These are phyloP conservation scores for Candida gorgasii DNA, from an alignment of 805 yeast genomes.

Conservation along the genomic window DNA sequence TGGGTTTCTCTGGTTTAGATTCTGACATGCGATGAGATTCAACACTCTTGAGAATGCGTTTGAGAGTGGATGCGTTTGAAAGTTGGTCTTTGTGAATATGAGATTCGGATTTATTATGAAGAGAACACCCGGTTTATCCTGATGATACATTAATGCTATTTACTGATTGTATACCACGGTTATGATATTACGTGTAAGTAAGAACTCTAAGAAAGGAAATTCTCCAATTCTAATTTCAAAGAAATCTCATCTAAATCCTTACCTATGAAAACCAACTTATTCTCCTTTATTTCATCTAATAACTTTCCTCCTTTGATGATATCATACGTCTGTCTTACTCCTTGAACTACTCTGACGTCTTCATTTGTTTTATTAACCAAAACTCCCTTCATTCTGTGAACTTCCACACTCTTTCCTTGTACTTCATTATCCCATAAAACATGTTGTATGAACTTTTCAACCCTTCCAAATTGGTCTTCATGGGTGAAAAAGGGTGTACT, in stretches of 20 bases:
- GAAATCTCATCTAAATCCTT: constrained; percentile 49
- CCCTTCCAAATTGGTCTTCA: constrained; percentile 37
- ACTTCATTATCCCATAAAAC: constrained; percentile 70
- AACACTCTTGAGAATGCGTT: not conserved
- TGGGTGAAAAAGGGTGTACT: constrained; percentile 47
- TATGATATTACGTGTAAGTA: too few relatives aligned
- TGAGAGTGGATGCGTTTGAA: too few relatives aligned
- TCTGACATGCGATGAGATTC: constrained; percentile 6
- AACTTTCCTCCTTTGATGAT: constrained; percentile 48
- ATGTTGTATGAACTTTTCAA: constrained; percentile 67
- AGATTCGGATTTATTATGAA: too few relatives aligned
- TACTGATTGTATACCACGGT: too few relatives aligned
- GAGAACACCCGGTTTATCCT: too few relatives aligned
- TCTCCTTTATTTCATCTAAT: constrained; percentile 38
- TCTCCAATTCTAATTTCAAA: constrained; percentile 19
- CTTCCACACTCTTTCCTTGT: constrained; percentile 51
- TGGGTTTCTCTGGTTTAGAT: constrained; percentile 14
- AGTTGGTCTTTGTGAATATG: too few relatives aligned
- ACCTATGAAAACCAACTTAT: constrained; percentile 77
- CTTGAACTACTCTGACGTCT: constrained; percentile 71
- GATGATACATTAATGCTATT: too few relatives aligned
- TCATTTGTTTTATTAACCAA: constrained; percentile 39
- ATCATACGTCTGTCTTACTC: constrained; percentile 92
- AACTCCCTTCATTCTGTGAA: constrained; percentile 83
- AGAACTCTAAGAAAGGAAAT: not conserved